Evolutionary conservation across 306 rosid genomes (phyloP).

Genomic region (Cucurbita maxima): DNA sequence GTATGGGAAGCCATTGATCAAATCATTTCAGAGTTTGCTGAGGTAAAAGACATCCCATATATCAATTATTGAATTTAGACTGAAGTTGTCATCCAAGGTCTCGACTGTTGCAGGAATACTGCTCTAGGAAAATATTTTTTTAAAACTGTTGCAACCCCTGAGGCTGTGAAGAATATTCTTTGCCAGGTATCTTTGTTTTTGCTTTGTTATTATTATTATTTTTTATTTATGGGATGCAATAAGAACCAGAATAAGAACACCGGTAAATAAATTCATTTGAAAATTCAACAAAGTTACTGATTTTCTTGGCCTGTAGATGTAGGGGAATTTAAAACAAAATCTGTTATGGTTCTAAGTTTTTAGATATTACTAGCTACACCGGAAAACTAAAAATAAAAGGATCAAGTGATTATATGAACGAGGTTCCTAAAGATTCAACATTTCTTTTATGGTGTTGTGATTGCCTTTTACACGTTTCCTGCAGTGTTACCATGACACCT

Average conservation of each 20-base stretch:
- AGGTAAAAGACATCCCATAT: constrained; percentile 29
- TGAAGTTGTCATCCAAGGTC: constrained; percentile 7
- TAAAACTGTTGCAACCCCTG: constrained; percentile 56
- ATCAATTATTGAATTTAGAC: constrained; percentile 9
- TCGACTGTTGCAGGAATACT: constrained; percentile 54
- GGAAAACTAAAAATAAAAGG: background rate
- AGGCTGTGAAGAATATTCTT: constrained; percentile 66
- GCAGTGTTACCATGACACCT: constrained; percentile 85
- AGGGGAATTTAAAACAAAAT: background rate
- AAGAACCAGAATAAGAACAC: background rate
- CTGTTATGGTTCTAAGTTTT: background rate
- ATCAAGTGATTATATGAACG: background rate
- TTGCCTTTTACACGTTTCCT: constrained; percentile 15
- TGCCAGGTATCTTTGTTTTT: constrained; percentile 48
- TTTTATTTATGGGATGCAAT: background rate
- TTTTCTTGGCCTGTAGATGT: background rate
- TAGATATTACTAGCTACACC: background rate
- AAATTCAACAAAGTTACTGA: background rate
- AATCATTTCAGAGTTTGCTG: constrained; percentile 71
- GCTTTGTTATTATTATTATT: background rate
- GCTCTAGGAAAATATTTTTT: constrained; percentile 54
- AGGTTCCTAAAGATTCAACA: background rate
- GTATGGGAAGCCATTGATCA: constrained; percentile 70
- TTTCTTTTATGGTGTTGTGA: background rate
- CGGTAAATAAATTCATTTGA: background rate